A percentile compares a stretch with the other conserved stretches of the same genome.
These are phyloP conservation scores for Entophlyctis luteolus DNA, from an alignment of 192 early-diverging fungal species.

Conservation along the genomic window DNA sequence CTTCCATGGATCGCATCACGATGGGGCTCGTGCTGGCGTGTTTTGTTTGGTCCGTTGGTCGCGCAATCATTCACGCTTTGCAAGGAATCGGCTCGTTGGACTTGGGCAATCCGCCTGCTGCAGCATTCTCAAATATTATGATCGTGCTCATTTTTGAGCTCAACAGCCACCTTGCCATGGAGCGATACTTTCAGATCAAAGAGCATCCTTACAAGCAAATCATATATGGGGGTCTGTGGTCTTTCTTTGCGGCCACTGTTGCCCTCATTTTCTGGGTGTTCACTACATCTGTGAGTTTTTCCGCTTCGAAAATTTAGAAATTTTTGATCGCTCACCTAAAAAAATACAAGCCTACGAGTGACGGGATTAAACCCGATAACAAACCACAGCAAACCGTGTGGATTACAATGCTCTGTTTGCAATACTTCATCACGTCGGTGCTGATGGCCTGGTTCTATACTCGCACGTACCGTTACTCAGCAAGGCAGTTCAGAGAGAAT, in stretches of 20 bases:
- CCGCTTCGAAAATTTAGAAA: no score
- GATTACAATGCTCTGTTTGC: background rate
- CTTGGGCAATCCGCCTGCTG: no score
- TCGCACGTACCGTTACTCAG: background rate
- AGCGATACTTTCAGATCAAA: background rate
- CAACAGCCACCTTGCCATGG: background rate
- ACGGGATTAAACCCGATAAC: background rate
- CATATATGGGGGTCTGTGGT: background rate
- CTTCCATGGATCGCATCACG: slow-evolving; percentile 11
- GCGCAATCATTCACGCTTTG: background rate
- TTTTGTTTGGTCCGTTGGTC: slow-evolving; percentile 9
- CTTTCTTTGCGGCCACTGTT: background rate
- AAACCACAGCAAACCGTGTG: background rate
- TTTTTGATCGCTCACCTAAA: background rate
- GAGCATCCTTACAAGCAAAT: background rate
- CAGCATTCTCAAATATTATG: background rate
- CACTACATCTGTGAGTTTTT: no score
- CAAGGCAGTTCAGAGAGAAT: background rate
- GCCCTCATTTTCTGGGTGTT: background rate
- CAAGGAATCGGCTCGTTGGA: background rate
- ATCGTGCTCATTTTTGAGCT: background rate
- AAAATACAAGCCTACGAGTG: background rate
- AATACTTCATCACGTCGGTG: background rate
- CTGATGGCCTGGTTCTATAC: background rate
- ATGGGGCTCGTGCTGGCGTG: background rate